These are phyloP conservation scores for Pisolithus marmoratus DNA, from an alignment of 768 basidiomycete genomes.

Conservation along the genomic window DNA sequence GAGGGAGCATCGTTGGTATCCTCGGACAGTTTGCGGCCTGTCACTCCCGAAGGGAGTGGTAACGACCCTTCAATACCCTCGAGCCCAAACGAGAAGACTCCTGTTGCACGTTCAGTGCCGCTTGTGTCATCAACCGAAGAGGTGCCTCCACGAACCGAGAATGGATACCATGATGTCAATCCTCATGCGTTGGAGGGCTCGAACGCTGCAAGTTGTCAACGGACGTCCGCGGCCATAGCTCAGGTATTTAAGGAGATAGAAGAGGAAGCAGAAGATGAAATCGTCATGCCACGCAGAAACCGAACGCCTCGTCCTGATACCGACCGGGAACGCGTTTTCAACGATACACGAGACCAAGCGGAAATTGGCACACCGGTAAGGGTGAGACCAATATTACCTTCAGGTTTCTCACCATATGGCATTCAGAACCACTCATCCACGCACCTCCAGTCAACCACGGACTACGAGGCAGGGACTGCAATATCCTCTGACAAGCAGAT, in stretches of 20 bases:
- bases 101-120: constrained; percentile 38
- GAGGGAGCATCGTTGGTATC: constrained; percentile 41
- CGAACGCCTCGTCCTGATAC: constrained; percentile 37
- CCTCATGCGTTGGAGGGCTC: constrained; percentile 39
- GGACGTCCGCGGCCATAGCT: constrained; percentile 68
- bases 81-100: constrained; percentile 38
- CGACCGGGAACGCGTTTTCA: constrained; percentile 17
- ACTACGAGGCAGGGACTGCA: constrained; percentile 62
- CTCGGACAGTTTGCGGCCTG: constrained; percentile 43
- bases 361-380: constrained; percentile 22
- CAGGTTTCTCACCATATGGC: constrained; percentile 14
- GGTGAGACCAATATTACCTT: constrained; percentile 5
- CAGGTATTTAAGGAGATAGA: constrained; percentile 75
- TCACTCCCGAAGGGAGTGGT: constrained; percentile 49
- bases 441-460: constrained; percentile 32
- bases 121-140: constrained; percentile 33
- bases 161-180: constrained; percentile 8
- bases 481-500: constrained; percentile 60
- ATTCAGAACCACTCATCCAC: constrained; percentile 11
- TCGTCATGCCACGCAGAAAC: constrained; percentile 64
- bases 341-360: constrained; percentile 14
- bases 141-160: constrained; percentile 11
- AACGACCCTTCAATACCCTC: constrained; percentile 35
- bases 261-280: constrained; percentile 68
- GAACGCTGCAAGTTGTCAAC: constrained; percentile 43